phyloP scores from a whole-genome alignment of 495 filamentous ascomycete species.

The Penicillium maclennaniae region DNA sequence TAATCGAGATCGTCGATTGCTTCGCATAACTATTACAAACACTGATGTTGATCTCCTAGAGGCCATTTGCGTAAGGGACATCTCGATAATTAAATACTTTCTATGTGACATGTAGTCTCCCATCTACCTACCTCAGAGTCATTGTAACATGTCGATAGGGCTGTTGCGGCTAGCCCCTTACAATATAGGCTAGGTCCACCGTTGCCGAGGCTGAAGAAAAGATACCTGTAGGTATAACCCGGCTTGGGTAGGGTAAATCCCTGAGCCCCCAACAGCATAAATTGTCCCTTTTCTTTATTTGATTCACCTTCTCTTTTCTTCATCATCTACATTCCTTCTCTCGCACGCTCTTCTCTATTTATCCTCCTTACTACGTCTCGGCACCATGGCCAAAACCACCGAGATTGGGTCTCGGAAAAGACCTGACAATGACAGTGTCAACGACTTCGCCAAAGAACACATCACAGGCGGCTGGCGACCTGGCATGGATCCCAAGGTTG shows the following conservation, averaged over 20 bases:
- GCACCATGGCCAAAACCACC: slow-evolving; percentile 5
- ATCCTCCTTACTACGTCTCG: neutral
- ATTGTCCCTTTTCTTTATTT: neutral
- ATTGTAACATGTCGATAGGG: too few species aligned
- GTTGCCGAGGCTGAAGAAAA: neutral
- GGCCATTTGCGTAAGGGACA: too few species aligned
- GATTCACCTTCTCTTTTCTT: neutral
- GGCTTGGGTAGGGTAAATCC: neutral
- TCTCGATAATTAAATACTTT: too few species aligned
- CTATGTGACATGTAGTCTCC: too few species aligned
- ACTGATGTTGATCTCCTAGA: too few species aligned
- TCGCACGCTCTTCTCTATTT: neutral
- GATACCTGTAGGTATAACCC: neutral
- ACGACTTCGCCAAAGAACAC: slow-evolving; percentile 15
- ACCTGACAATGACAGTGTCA: neutral
- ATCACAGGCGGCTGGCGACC: slow-evolving; percentile 20
- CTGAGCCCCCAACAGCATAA: neutral
- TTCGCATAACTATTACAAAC: too few species aligned
- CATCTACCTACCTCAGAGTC: too few species aligned
- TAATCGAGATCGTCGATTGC: too few species aligned
- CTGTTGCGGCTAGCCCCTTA: neutral
- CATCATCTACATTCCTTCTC: neutral
- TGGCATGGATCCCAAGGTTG: slow-evolving; percentile 25
- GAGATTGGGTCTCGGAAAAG: slow-evolving; percentile 4
- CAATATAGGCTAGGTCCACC: neutral